Evolutionary conservation across 1,284 basidiomycete genomes (phyloP), one percentile per base, ranked within the genome.

Genomic region (Moesziomyces aphidis): DNA sequence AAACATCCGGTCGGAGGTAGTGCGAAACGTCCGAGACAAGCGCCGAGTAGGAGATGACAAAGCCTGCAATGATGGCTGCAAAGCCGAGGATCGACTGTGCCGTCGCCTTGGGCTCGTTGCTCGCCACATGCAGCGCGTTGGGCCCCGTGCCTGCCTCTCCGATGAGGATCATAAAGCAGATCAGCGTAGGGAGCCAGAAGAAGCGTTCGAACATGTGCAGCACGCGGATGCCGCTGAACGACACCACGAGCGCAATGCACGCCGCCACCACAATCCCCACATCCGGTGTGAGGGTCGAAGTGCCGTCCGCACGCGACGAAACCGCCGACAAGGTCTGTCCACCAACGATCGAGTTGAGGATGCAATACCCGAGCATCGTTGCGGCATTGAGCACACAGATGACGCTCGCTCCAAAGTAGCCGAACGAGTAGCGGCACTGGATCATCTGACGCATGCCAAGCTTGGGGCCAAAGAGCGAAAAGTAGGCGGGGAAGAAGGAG

Each of bases 241-340:
- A 92, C 22, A 94, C 86, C 15, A 93, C 81, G 24, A 97, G 88
- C 4, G 92, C 91, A 49, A 96, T 88, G 31, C 92, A 75, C 0
- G 90, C 88, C 26, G 96, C 91, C 50, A 97, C 90, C 26, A 95
- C 91, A 61, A 97, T 97, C 1, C 95, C 95, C 17, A 96, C 91
- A 45, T 83, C 85, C 22, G 86, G 81, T 1, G 85, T 85, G 10
- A 87, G 79, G 36, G 59, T 66, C 4, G 60, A 50, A 1, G 13
- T 48, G 13, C 62, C 56, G 46, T 51, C 43, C 1, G 26, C 49
- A 17, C 78, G 77, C 26, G 84, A 64, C 17, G 82, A 84, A 44
- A 87, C 85, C 10, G 86, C 85, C 13, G 81, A 82, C 15, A 87
- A 55, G n/a, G 87, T 71, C 83, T 86, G 82, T 86, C 86, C 70